Percentiles rank a stretch among this genome's conserved stretches.
These are phyloP conservation scores for Trichophyton rubrum DNA, from an alignment of 2,329 filamentous ascomycete species.

Conservation along the genomic window DNA sequence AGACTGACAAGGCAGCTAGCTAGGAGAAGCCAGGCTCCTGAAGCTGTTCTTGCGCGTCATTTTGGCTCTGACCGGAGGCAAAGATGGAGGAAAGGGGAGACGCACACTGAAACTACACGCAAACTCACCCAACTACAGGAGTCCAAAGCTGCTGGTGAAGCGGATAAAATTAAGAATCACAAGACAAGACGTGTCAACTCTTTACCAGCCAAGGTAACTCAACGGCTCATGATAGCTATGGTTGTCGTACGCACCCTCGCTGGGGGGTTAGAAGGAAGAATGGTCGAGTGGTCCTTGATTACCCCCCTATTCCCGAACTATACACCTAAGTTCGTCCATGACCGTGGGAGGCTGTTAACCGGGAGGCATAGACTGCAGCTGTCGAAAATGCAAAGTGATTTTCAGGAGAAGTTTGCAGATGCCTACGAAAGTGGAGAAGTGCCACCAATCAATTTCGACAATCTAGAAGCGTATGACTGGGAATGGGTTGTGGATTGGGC, in stretches of 20 bases:
- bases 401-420: conserved; percentile 35
- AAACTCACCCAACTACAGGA: conserved; percentile 5
- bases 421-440: conserved; percentile 34
- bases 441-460: conserved; percentile 33
- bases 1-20: neutral
- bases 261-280: conserved; percentile 31
- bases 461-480: conserved; percentile 37
- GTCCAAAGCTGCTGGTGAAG: neutral
- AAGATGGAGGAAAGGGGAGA: neutral
- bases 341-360: conserved; percentile 27
- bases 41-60: conserved; percentile 11
- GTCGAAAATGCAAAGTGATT: conserved; percentile 34
- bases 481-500: conserved; percentile 36
- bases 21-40: conserved; percentile 5
- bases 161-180: neutral
- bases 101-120: neutral
- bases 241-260: conserved; percentile 34
- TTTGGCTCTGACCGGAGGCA: neutral
- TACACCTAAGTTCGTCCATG: conserved; percentile 27
- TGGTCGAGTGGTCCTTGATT: conserved; percentile 37
- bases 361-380: conserved; percentile 29
- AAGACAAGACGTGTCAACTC: neutral
- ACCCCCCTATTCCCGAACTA: conserved; percentile 30
- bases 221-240: conserved; percentile 32
- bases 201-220: conserved; percentile 10